A percentile compares a stretch with the other conserved stretches of the same genome.
These are phyloP conservation scores for Lathyrus sativus DNA, from an alignment of 306 rosid species.

Conservation along the genomic window DNA sequence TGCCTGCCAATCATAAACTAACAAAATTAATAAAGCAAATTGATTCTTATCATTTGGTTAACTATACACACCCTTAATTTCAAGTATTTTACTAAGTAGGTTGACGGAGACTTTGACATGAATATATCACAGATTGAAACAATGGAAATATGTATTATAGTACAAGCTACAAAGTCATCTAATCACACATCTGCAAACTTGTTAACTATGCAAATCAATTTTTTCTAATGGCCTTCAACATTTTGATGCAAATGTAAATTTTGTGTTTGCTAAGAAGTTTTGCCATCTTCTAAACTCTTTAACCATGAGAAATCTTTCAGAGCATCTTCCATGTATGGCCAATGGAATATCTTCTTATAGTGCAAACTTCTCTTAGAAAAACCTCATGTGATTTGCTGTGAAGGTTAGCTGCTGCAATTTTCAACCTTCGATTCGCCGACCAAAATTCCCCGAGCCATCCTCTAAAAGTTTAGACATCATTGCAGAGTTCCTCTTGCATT, in stretches of 20 bases:
- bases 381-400: conserved; percentile 54
- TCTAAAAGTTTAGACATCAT: conserved; percentile 73
- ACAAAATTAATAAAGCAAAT: no score
- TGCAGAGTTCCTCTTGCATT: conserved; percentile 65
- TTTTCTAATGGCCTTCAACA: conserved; percentile 15
- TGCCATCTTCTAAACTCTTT: conserved; percentile 44
- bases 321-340: no score
- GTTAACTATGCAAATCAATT: conserved; percentile 41
- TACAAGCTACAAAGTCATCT: conserved; percentile 43
- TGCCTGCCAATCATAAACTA: no score
- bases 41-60: no score
- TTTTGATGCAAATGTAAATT: conserved; percentile 39
- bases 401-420: conserved; percentile 54
- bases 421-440: conserved; percentile 63
- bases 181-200: conserved; percentile 50
- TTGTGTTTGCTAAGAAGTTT: conserved; percentile 36
- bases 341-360: no score
- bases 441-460: conserved; percentile 66
- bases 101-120: background rate
- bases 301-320: conserved; percentile 52
- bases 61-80: background rate
- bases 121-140: conserved; percentile 32
- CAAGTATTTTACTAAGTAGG: background rate
- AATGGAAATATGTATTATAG: conserved; percentile 35
- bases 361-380: no score